These are phyloP conservation scores for Citrus inodora DNA, from an alignment of 345 rosid species.

Conservation along the genomic window DNA sequence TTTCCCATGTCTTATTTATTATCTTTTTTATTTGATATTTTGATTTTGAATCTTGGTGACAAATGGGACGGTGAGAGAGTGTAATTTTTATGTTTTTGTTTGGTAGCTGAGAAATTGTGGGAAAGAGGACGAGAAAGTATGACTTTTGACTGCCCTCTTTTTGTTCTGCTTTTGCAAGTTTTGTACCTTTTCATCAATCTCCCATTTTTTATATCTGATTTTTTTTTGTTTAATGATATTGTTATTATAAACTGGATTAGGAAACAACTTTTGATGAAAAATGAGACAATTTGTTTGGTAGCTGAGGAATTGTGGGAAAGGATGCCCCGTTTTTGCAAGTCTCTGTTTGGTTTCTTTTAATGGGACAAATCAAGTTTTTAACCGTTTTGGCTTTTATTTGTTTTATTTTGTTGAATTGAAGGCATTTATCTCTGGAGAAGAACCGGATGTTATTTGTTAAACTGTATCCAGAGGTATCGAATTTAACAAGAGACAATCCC, in stretches of 20 bases:
- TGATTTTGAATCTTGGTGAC: not conserved
- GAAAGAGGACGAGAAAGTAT: not conserved
- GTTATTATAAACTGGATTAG: not conserved
- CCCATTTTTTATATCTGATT: not conserved
- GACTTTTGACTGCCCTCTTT: not conserved
- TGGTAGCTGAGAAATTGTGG: slow-evolving; percentile 3
- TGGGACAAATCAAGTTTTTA: not conserved
- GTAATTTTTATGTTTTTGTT: slow-evolving; percentile 1
- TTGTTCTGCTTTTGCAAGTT: not conserved
- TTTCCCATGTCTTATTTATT: not conserved
- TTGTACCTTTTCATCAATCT: not conserved
- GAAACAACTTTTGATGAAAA: not conserved
- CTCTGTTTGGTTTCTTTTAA: not conserved
- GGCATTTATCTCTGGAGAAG: slow-evolving; percentile 92
- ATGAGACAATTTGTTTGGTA: not conserved
- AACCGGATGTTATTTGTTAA: slow-evolving; percentile 62
- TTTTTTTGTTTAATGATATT: not conserved
- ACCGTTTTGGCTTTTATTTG: not conserved
- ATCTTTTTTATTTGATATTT: not conserved
- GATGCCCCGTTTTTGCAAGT: too few species aligned
- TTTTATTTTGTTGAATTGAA: slow-evolving; percentile 31
- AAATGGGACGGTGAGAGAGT: not conserved
- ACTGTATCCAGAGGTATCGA: slow-evolving; percentile 80
- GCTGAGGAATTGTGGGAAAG: not conserved
- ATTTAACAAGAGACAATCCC: slow-evolving; percentile 67